Evolutionary conservation across 495 filamentous ascomycete species (phyloP), one percentile per base, ranked within the genome.

Genomic region (Symbiotaphrina buchneri): DNA sequence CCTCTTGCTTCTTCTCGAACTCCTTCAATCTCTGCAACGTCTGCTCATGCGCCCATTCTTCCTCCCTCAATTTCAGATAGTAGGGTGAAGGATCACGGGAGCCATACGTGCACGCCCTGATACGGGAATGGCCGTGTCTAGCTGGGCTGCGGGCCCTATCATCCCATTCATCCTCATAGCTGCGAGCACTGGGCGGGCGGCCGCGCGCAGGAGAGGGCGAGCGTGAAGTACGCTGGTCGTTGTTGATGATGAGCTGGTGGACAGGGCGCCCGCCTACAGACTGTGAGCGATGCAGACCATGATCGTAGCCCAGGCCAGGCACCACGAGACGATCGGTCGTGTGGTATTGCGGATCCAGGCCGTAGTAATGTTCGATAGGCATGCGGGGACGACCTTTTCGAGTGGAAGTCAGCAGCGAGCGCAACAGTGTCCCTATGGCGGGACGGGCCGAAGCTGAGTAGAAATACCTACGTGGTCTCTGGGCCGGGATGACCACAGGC

Each of bases 1-100:
- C 68, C 30, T 62, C 57, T 27, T 61, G 50, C 32, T 68, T 56
- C 41, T 55, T 61, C 47, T 79, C 62, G 8, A 67, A 54, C 33
- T 68, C 59, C 20, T 55, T 50, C 0, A 37, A 10, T 5, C 10
- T 20, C 14, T 28, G 25, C 14, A 8, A 13, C 23, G 17, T 8
- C 41, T 58, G 52, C 37, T 59, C 47, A 6, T 51, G 54, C 17
- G 45, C 51, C 40, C 44, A 49, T 41, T 57, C 44, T 28, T 58
- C 49, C 21, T 53, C 48, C 19, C 23, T n/a, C n/a, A n/a, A 25
- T 8, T 8, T 25, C 23, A 8, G 16, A 25, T 25, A 10, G 28
- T 18, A 16, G 5, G 34, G 34, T 13, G 34, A 36, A 7, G 10
- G 4, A 5, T 36, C 34, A 20, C 34, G 34, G 15, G 34, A 36